phyloP scores from a whole-genome alignment of 2,329 filamentous ascomycete genomes.

The Truncatella angustata region DNA sequence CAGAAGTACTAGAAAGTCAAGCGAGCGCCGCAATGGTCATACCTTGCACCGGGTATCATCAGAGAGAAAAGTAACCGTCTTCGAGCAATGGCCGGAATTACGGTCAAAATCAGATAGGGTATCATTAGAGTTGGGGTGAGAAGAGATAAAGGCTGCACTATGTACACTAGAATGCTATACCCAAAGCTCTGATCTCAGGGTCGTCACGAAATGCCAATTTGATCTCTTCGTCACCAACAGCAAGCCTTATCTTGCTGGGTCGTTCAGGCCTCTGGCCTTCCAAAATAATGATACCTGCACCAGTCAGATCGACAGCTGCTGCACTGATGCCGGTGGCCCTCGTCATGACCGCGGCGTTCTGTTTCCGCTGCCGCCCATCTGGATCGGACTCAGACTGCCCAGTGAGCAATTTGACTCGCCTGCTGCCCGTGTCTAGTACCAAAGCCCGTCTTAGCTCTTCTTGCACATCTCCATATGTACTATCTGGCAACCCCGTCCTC shows the following conservation, averaged over 20 bases:
- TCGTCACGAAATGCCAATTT: constrained; percentile 86
- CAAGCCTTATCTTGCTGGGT: constrained; percentile 81
- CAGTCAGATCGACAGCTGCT: constrained; percentile 79
- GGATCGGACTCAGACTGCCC: not conserved
- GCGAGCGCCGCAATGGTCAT: not conserved
- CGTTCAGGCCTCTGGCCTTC: constrained; percentile 80
- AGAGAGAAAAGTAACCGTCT: too few species aligned
- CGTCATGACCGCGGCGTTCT: constrained; percentile 14
- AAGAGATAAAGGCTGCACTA: constrained; percentile 7
- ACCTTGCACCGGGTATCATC: too few species aligned
- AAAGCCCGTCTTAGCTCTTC: constrained; percentile 78
- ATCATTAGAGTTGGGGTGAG: constrained; percentile 12
- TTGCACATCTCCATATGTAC: constrained; percentile 82
- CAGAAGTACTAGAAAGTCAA: constrained; percentile 62
- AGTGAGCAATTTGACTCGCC: constrained; percentile 59
- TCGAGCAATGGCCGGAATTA: too few species aligned
- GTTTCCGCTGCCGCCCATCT: constrained; percentile 17
- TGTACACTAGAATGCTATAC: constrained; percentile 46
- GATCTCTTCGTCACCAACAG: constrained; percentile 88
- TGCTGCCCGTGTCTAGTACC: constrained; percentile 56
- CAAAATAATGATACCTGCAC: constrained; percentile 82
- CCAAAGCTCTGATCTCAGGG: constrained; percentile 77
- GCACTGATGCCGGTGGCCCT: constrained; percentile 49
- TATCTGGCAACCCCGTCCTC: constrained; percentile 82
- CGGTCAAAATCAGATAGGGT: not conserved